These are phyloP conservation scores for Exophiala dermatitidis DNA, from an alignment of 2,329 filamentous ascomycete genomes.

Conservation along the genomic window DNA sequence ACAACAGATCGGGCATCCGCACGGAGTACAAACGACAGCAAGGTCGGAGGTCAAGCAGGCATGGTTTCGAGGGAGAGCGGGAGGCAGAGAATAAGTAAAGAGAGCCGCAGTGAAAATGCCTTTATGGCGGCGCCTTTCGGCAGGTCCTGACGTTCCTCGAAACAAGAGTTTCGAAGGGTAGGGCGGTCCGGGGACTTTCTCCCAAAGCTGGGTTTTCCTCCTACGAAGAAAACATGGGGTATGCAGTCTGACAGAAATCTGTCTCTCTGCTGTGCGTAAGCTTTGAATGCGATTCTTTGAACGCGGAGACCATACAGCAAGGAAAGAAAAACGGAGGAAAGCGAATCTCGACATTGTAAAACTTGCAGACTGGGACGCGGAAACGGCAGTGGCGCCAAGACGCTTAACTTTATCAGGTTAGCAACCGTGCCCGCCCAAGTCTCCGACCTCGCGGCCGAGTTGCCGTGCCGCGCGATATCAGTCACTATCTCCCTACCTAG, in stretches of 20 bases:
- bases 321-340: conserved; percentile 4
- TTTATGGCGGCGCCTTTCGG: conserved; percentile 99
- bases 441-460: conserved; percentile 3
- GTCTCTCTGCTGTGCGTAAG: conserved; percentile 69
- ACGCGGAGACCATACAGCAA: conserved; percentile 59
- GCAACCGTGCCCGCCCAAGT: not conserved
- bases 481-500: too few species aligned
- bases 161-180: conserved; percentile 33
- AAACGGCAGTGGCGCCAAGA: not conserved
- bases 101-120: conserved; percentile 76
- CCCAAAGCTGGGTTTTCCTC: conserved; percentile 66
- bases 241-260: conserved; percentile 25
- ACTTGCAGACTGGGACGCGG: not conserved
- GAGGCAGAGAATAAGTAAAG: conserved; percentile 35
- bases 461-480: not conserved
- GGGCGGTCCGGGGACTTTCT: conserved; percentile 99
- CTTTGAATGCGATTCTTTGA: conserved; percentile 99
- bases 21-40: conserved; percentile 49
- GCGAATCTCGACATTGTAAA: not conserved
- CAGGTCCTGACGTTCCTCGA: conserved; percentile 47
- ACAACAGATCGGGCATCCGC: conserved; percentile 30
- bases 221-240: conserved; percentile 26
- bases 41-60: conserved; percentile 39
- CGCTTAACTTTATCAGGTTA: not conserved
- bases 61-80: conserved; percentile 39